phyloP scores from a whole-genome alignment of 2,329 filamentous ascomycete species.

The Botrytis pseudocinerea region DNA sequence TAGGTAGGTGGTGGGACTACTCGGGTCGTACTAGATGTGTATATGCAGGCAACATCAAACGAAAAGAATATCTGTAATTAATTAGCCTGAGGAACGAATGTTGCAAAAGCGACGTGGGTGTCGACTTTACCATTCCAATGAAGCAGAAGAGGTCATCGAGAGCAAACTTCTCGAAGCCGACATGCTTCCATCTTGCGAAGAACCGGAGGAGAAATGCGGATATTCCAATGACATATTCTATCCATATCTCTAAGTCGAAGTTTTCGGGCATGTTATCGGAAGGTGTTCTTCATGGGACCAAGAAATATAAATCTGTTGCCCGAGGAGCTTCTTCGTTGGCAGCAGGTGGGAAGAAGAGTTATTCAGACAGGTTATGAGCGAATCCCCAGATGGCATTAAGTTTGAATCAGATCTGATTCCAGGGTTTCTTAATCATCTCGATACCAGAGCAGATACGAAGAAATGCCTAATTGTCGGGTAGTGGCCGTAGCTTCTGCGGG shows the following conservation, averaged over 20 bases:
- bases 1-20: neutral
- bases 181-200: slow-evolving; percentile 6
- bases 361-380: neutral
- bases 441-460: neutral
- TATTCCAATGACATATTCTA: neutral
- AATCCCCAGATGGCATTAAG: slow-evolving; percentile 1
- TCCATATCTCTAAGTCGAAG: neutral
- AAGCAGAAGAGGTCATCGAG: neutral
- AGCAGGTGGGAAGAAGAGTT: neutral
- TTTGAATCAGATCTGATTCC: neutral
- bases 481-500: neutral
- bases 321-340: neutral
- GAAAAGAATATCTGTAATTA: neutral
- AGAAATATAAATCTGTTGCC: too few species aligned
- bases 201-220: neutral
- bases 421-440: neutral
- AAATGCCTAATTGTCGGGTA: slow-evolving; percentile 7
- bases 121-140: neutral
- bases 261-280: neutral
- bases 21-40: neutral
- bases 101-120: neutral
- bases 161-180: slow-evolving; percentile 8
- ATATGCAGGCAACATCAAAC: neutral
- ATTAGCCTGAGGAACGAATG: neutral
- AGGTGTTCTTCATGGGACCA: neutral